phyloP scores from a whole-genome alignment of 208 protist species.

The Trichomonas vaginalis region DNA sequence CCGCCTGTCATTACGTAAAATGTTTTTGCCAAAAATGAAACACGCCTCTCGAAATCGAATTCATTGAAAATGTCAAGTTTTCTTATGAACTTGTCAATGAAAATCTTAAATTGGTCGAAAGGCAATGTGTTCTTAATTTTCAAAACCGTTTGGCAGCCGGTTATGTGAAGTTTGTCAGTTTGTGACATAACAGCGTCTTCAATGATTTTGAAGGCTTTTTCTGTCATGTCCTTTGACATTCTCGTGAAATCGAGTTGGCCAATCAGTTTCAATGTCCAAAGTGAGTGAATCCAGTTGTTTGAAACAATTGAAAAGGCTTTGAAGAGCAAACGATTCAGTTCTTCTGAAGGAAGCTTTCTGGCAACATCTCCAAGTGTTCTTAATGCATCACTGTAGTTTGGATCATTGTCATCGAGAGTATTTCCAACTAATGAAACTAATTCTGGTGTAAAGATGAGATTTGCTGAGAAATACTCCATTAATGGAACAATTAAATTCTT shows the following conservation, averaged over 20 bases:
- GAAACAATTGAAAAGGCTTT: background rate
- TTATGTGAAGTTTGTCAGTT: background rate
- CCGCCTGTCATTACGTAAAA: background rate
- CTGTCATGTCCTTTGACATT: background rate
- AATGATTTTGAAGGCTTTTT: background rate
- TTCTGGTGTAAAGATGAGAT: background rate
- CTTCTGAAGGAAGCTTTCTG: background rate
- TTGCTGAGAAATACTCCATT: background rate
- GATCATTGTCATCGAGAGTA: background rate
- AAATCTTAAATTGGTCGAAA: background rate
- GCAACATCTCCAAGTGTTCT: background rate
- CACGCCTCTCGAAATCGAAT: background rate
- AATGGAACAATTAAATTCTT: background rate
- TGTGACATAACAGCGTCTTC: background rate
- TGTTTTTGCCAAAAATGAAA: background rate
- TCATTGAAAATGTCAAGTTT: background rate
- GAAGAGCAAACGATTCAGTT: background rate
- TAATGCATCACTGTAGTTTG: background rate
- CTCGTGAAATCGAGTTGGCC: background rate
- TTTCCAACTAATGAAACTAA: background rate
- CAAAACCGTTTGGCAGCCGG: background rate
- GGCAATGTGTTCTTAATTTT: background rate
- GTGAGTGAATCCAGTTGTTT: background rate
- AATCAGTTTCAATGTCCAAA: background rate
- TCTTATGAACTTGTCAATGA: background rate